Evolutionary conservation across 75 land plant species (phyloP), one percentile per base, ranked within the genome.

Genomic region (Azolla pinnata): DNA sequence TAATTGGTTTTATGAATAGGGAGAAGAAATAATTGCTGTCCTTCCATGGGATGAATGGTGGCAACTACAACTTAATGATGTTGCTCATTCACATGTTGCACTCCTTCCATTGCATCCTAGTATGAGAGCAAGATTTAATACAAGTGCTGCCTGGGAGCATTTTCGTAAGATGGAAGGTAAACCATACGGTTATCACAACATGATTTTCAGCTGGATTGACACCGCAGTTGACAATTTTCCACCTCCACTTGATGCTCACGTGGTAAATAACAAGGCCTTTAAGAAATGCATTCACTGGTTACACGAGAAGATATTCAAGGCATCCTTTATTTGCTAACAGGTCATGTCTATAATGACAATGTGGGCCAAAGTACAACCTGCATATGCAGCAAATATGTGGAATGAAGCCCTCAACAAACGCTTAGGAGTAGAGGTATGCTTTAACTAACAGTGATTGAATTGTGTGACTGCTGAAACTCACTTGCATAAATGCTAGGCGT

Each of bases 191-290:
- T 93, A 93, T 45, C 98, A 93, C 54, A 93, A 93, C 65, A 74
- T 93, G 96, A 81, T 93, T 54, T 93, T 93, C 65, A 83, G 90
- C 75, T 93, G 98, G 98, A 93, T 93, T 46, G 98, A 93, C 63
- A 93, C 98, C 19, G 49, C 75, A 1, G 57, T 60, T 25, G 87
- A 70, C 23, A 93, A 93, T 63, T 93, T 83, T 60, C 98, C 98
- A 38, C 87, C 98, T 27, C 98, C 95, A 10, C 75, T 93, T 64
- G 85, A 82, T 65, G 61, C 79, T 31, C 80, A 82, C 48, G 50
- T 82, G 83, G 85, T 75, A 69, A 56, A 55, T 46, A 18, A 46
- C 21, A n/a, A n/a, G n/a, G n/a, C n/a, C n/a, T n/a, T n/a, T n/a
- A n/a, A n/a, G n/a, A n/a, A n/a, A n/a, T n/a, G n/a, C n/a, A n/a